These are phyloP conservation scores for Falciphora oryzae DNA, from an alignment of 2,329 filamentous ascomycete genomes.

Conservation along the genomic window DNA sequence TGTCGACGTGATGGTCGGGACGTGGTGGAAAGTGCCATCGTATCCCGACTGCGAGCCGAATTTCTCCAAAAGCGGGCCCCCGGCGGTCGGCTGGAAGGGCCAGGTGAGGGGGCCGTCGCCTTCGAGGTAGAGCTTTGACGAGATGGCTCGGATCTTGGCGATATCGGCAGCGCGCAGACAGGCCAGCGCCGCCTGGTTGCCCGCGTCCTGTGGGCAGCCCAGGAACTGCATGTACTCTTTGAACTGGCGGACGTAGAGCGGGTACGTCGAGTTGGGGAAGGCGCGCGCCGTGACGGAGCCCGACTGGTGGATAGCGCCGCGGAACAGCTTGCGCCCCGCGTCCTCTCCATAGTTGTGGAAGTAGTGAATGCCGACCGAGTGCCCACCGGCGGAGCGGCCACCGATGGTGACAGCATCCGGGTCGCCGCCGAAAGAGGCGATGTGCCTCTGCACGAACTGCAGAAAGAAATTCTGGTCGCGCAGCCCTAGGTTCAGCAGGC, in stretches of 20 bases:
- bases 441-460: slow-evolving; percentile 8
- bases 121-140: slow-evolving; percentile 22
- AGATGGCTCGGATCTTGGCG: neutral
- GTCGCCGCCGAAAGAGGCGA: slow-evolving; percentile 6
- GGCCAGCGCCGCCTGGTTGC: slow-evolving; percentile 3
- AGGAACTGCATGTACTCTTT: slow-evolving; percentile 6
- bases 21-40: slow-evolving; percentile 23
- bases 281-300: slow-evolving; percentile 8
- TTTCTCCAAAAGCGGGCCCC: slow-evolving; percentile 23
- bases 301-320: slow-evolving; percentile 5
- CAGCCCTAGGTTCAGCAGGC: slow-evolving; percentile 4
- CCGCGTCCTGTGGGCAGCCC: neutral
- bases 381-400: neutral
- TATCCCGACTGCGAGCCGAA: slow-evolving; percentile 22
- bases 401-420: slow-evolving; percentile 4
- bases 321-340: neutral
- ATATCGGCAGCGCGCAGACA: neutral
- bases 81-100: slow-evolving; percentile 52
- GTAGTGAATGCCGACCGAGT: slow-evolving; percentile 7
- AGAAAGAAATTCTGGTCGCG: slow-evolving; percentile 6
- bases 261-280: slow-evolving; percentile 4
- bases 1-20: slow-evolving; percentile 37
- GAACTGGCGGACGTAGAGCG: slow-evolving; percentile 4
- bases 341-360: slow-evolving; percentile 5
- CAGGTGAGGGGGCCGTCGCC: slow-evolving; percentile 32